Conservation (phyloP, 2,329 filamentous ascomycete species). For the Aurifilum marmelostoma region DNA sequence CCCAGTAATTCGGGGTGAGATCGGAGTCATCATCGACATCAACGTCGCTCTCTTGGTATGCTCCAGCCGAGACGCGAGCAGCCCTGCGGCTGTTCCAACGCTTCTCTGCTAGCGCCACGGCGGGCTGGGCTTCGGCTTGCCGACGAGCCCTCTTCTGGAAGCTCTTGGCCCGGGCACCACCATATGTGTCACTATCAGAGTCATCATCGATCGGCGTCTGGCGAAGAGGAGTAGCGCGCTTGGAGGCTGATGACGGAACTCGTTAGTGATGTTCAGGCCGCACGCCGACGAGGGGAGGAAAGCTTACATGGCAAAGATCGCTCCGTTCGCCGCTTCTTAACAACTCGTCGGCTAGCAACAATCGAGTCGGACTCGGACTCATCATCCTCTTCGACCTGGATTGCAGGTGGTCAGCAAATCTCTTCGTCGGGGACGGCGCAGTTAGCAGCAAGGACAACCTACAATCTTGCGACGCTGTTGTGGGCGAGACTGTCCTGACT, state of each 20-base stretch:
- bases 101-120: constrained; percentile 74
- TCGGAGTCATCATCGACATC: constrained; percentile 69
- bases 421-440: not conserved
- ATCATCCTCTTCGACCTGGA: constrained; percentile 59
- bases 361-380: constrained; percentile 75
- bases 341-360: constrained; percentile 59
- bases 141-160: constrained; percentile 77
- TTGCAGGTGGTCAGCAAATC: constrained; percentile 31
- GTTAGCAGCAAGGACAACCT: constrained; percentile 36
- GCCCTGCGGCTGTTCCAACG: constrained; percentile 89
- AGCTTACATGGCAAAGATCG: constrained; percentile 65
- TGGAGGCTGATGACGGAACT: constrained; percentile 52
- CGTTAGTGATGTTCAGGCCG: constrained; percentile 15
- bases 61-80: constrained; percentile 67
- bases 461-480: constrained; percentile 62
- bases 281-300: not conserved
- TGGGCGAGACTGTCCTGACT: constrained; percentile 54
- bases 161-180: constrained; percentile 71
- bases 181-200: constrained; percentile 78
- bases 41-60: constrained; percentile 69
- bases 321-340: constrained; percentile 71
- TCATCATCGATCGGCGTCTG: constrained; percentile 61
- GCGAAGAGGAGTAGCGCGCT: constrained; percentile 59
- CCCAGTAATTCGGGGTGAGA: constrained; percentile 71
- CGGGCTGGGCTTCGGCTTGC: constrained; percentile 68